A percentile compares a stretch with the other conserved stretches of the same genome.
phyloP scores from a whole-genome alignment of 163 green algal genomes.

The Prototheca stagnorum region DNA sequence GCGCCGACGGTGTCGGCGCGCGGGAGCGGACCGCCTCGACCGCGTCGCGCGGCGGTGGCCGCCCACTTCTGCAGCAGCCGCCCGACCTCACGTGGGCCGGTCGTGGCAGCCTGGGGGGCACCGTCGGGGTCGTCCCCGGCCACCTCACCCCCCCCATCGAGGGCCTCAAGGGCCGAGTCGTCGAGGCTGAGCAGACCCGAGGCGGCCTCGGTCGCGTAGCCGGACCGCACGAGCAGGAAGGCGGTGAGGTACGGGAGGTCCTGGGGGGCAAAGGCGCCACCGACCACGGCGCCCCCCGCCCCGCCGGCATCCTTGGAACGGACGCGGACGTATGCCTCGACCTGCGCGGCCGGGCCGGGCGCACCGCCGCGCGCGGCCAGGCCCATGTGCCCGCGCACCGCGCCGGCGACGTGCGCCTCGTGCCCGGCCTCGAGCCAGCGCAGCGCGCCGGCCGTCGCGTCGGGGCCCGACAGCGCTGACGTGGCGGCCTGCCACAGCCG shows the following conservation, averaged over 20 bases:
- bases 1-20: neutral
- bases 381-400: too few species aligned
- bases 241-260: slow-evolving; percentile 61
- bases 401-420: neutral
- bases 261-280: slow-evolving; percentile 39
- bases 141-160: slow-evolving; percentile 8
- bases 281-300: slow-evolving; percentile 39
- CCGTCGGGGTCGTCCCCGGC: neutral
- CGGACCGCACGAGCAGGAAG: slow-evolving; percentile 56
- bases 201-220: slow-evolving; percentile 49
- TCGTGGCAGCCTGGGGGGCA: neutral
- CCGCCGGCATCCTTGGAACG: slow-evolving; percentile 17
- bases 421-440: neutral
- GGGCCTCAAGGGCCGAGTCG: too few species aligned
- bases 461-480: slow-evolving; percentile 41
- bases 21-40: neutral
- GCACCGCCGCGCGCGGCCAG: slow-evolving; percentile 45
- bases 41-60: slow-evolving; percentile 1
- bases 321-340: slow-evolving; percentile 51
- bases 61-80: neutral
- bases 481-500: slow-evolving; percentile 40
- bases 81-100: neutral
- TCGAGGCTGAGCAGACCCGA: slow-evolving; percentile 14
- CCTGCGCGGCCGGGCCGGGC: slow-evolving; percentile 36
- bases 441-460: neutral